Conservation (phyloP, 2,329 filamentous ascomycete genomes). For the Periglandula ipomoeae region DNA sequence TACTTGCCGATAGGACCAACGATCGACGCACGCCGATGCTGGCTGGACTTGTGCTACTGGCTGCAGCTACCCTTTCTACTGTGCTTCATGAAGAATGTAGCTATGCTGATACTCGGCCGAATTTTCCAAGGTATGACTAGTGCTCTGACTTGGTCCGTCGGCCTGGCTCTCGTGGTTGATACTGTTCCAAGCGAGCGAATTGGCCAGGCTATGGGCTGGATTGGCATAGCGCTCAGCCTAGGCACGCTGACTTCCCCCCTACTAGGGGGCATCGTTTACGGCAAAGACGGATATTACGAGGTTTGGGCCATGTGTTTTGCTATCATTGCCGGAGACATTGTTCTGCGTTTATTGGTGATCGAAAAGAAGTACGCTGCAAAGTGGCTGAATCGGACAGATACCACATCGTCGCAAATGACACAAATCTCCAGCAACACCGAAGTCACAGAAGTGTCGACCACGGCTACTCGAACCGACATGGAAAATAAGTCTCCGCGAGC, state of each 20-base stretch:
- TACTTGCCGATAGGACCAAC: conserved; percentile 24
- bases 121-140: conserved; percentile 24
- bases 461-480: background rate
- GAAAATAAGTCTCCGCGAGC: background rate
- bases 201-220: conserved; percentile 24
- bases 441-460: background rate
- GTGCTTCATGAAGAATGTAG: conserved; percentile 20
- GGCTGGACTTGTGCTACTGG: conserved; percentile 20
- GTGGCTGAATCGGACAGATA: conserved; percentile 13
- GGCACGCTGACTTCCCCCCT: conserved; percentile 23
- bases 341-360: conserved; percentile 22
- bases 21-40: conserved; percentile 25
- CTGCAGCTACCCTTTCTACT: conserved; percentile 22
- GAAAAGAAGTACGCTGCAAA: conserved; percentile 22
- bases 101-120: conserved; percentile 24
- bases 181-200: conserved; percentile 21
- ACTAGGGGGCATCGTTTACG: conserved; percentile 25
- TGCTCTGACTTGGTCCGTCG: conserved; percentile 27
- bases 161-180: conserved; percentile 26
- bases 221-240: conserved; percentile 23
- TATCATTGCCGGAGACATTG: conserved; percentile 22
- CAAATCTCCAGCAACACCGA: background rate
- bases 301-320: conserved; percentile 28
- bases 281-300: conserved; percentile 22
- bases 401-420: background rate